Conservation (phyloP, 73 alveolate genomes). For the Tetrahymena borealis region DNA sequence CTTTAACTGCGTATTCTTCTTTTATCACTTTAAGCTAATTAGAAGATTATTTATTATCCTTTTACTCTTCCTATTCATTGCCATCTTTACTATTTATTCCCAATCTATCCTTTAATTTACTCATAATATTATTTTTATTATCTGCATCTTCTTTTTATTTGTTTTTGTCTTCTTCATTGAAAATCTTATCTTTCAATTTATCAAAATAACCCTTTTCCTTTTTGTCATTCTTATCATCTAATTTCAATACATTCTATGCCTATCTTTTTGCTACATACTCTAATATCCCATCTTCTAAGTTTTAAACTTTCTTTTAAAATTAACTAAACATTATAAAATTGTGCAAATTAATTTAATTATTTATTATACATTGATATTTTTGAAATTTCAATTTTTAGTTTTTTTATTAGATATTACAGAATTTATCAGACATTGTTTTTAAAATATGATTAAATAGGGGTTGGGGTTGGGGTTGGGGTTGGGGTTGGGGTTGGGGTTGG, state of each 20-base stretch:
- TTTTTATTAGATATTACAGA: no score
- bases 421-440: background rate
- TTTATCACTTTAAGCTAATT: background rate
- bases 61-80: background rate
- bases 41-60: background rate
- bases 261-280: background rate
- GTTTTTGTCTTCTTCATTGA: background rate
- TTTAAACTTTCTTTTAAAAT: background rate
- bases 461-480: background rate
- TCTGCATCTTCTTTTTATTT: background rate
- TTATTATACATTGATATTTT: background rate
- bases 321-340: background rate
- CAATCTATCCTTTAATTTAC: background rate
- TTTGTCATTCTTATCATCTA: background rate
- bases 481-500: constrained; percentile 2
- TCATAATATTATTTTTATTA: background rate
- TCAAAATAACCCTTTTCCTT: background rate
- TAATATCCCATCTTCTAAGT: background rate
- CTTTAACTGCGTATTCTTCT: background rate
- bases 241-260: background rate
- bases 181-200: background rate
- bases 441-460: background rate
- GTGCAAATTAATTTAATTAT: background rate
- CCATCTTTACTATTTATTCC: background rate
- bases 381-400: background rate